phyloP scores from a whole-genome alignment of 768 basidiomycete species.

The Pleurotus ostreatus region DNA sequence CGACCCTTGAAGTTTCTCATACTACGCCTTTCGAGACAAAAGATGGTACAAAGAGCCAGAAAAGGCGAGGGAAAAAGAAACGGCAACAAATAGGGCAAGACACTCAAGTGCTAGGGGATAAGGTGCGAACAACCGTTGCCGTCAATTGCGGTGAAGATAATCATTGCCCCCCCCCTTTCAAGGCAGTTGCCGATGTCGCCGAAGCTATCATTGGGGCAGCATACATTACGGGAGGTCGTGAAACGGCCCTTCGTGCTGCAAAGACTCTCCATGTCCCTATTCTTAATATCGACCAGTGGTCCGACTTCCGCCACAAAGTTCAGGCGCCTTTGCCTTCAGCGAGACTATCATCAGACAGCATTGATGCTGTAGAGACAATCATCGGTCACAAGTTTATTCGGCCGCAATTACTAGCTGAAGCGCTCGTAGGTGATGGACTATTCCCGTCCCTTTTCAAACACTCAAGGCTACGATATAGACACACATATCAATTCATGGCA shows the following conservation, averaged over 20 bases:
- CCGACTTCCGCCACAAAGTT: slow-evolving; percentile 59
- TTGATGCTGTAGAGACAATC: slow-evolving; percentile 57
- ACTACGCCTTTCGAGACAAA: no score
- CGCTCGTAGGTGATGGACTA: slow-evolving; percentile 50
- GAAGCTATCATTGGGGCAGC: slow-evolving; percentile 86
- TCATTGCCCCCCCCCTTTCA: background rate
- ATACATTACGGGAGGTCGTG: slow-evolving; percentile 68
- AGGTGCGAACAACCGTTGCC: slow-evolving; percentile 38
- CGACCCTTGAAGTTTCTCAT: slow-evolving; percentile 17
- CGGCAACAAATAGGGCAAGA: slow-evolving; percentile 25
- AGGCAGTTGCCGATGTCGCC: slow-evolving; percentile 81
- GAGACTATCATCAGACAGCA: slow-evolving; percentile 42
- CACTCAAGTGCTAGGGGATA: slow-evolving; percentile 65
- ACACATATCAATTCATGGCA: slow-evolving; percentile 57
- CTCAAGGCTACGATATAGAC: slow-evolving; percentile 45
- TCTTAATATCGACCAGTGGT: slow-evolving; percentile 62
- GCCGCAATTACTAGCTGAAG: slow-evolving; percentile 65
- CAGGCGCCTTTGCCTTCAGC: slow-evolving; percentile 40
- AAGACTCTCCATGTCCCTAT: slow-evolving; percentile 66
- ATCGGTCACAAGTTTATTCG: slow-evolving; percentile 59
- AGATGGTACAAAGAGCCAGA: slow-evolving; percentile 15
- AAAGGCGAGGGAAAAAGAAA: slow-evolving; percentile 33
- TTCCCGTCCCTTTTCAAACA: background rate
- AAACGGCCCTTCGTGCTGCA: slow-evolving; percentile 57
- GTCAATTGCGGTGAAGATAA: no score